Evolutionary conservation across 352 stramenopile species (phyloP).

Genomic region (Blastocystis hominis): DNA sequence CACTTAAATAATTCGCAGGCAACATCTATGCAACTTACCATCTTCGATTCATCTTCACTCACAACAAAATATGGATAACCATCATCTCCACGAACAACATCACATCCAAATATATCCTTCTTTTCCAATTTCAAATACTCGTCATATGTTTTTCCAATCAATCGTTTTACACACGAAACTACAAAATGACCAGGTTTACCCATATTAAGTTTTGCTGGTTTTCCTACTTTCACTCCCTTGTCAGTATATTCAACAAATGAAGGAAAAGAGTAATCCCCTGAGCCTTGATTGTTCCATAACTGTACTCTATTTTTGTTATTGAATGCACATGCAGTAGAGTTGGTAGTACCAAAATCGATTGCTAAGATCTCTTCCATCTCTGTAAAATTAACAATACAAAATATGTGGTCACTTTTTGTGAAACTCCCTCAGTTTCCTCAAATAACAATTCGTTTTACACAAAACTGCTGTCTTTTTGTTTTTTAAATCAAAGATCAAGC

Average conservation of each 20-base stretch:
- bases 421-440: too few species aligned
- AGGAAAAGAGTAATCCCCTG: not conserved
- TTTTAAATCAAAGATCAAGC: too few species aligned
- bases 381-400: not conserved
- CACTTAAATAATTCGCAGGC: not conserved
- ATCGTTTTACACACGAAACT: not conserved
- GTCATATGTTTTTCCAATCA: not conserved
- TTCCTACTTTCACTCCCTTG: not conserved
- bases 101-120: slow-evolving; percentile 19
- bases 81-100: slow-evolving; percentile 21
- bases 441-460: too few species aligned
- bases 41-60: not conserved
- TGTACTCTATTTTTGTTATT: not conserved
- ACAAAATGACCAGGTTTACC: not conserved
- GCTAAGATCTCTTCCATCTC: not conserved
- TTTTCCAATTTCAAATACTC: not conserved
- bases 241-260: slow-evolving; percentile 23
- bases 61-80: slow-evolving; percentile 22
- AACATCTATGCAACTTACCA: not conserved
- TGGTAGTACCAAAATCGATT: slow-evolving; percentile 37
- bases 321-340: not conserved
- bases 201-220: not conserved
- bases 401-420: not conserved
- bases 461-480: too few species aligned
- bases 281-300: not conserved